Evolutionary conservation across 192 early-diverging fungal genomes (phyloP).

Genomic region (Backusella sp.): DNA sequence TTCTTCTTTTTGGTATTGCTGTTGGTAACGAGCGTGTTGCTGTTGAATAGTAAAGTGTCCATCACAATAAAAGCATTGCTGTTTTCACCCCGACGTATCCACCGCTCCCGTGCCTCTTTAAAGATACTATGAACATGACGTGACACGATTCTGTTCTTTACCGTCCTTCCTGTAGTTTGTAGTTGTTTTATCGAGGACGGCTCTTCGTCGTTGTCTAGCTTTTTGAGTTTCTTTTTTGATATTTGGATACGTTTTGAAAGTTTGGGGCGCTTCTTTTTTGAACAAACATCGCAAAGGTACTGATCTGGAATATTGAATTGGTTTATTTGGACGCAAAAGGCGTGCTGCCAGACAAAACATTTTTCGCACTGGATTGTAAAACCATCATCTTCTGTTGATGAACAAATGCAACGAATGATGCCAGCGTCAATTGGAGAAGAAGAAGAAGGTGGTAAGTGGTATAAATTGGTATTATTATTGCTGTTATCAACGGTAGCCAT

Average conservation of each 20-base stretch:
- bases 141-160: conserved; percentile 20
- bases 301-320: conserved; percentile 78
- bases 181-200: neutral
- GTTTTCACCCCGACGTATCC: conserved; percentile 10
- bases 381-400: conserved; percentile 89
- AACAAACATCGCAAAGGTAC: conserved; percentile 85
- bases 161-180: neutral
- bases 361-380: conserved; percentile 96
- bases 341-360: conserved; percentile 96
- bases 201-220: neutral
- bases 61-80: neutral
- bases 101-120: conserved; percentile 18
- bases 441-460: neutral
- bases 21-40: conserved; percentile 7
- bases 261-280: conserved; percentile 16
- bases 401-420: conserved; percentile 94
- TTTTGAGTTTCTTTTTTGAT: conserved; percentile 10
- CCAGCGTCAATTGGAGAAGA: conserved; percentile 70
- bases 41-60: neutral
- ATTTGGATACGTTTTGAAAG: conserved; percentile 25
- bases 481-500: neutral
- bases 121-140: conserved; percentile 8
- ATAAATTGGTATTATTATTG: neutral
- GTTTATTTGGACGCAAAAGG: conserved; percentile 75
- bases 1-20: conserved; percentile 24